phyloP scores from a whole-genome alignment of 169 alveolate genomes.

The Plasmodium gaboni region DNA sequence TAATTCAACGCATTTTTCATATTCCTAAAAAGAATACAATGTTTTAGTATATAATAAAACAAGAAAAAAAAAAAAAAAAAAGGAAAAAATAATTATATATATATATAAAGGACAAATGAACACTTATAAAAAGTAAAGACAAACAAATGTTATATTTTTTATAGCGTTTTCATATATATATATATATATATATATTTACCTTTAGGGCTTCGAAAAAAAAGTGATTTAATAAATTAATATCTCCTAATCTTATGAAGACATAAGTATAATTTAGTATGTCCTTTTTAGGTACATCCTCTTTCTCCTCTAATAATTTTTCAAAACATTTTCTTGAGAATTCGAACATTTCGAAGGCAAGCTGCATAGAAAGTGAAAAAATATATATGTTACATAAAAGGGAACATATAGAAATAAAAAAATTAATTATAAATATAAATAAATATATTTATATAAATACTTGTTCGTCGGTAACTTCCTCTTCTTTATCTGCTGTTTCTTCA shows the following conservation, averaged over 20 bases:
- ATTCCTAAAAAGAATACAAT: constrained; percentile 24
- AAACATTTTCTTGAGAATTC: constrained; percentile 69
- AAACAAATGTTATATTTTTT: background rate
- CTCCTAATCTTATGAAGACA: constrained; percentile 65
- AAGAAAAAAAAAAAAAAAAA: too few relatives aligned
- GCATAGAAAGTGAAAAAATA: background rate
- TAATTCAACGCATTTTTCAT: constrained; percentile 55
- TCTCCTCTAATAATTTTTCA: constrained; percentile 36
- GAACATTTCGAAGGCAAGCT: constrained; percentile 73
- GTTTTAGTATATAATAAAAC: too few relatives aligned
- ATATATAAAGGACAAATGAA: background rate
- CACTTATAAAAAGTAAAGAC: background rate
- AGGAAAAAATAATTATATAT: background rate
- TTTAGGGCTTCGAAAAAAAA: constrained; percentile 42
- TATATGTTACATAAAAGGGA: too few relatives aligned
- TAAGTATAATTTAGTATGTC: constrained; percentile 42
- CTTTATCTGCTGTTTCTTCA: constrained; percentile 36
- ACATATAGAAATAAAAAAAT: too few relatives aligned
- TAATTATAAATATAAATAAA: too few relatives aligned
- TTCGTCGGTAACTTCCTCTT: constrained; percentile 69
- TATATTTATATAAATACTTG: constrained; percentile 15
- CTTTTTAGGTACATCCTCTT: constrained; percentile 48
- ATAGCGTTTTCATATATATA: background rate
- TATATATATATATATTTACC: constrained; percentile 1
- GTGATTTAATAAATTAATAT: constrained; percentile 47